Evolutionary conservation across 305 asterid species (phyloP), one percentile per base, ranked within the genome.

Genomic region (Fraxinus angustifolia): DNA sequence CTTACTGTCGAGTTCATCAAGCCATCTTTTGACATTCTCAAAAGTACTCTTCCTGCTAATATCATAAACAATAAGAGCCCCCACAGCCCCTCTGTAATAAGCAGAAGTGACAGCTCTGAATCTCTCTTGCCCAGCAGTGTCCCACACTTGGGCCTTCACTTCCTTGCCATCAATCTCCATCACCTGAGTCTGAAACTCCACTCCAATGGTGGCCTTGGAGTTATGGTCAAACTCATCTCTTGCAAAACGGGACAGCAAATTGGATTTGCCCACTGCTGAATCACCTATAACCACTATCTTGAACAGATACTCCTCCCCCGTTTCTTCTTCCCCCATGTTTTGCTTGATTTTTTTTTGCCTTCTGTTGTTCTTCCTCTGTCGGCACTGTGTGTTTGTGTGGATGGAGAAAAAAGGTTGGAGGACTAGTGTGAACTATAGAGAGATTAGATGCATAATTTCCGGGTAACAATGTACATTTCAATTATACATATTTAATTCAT

Each of bases 41-140:
- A 92, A 91, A 23, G 92, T 91, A 8, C 87, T 77, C 67, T 31
- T 91, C 79, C 95, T 65, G 76, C 79, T 92, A 42, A 92, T 91
- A 75, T 92, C 97, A 76, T 91, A 92, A 60, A 92, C 97, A 80
- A 91, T 78, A 81, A 92, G 92, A 76, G 93, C 94, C 6, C 94
- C 97, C 60, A 90, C 93, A 60, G 93, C 97, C 58, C 95, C 95
- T 87, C 94, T 91, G 76, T 92, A 92, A 34, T 92, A 92, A 85
- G 95, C 95, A 83, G 95, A 92, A 82, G 95, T 91, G 82, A 91
- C 95, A 85, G 97, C 93, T 74, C 97, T 87, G 82, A 92, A 92
- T 0, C 93, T 90, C 85, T 92, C 95, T 67, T 92, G 97, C 62
- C 95, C 95, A 75, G 97, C 95, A 80, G 94, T 92, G 79, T 92